These are phyloP conservation scores for Sporothrix pallida DNA, from an alignment of 2,329 filamentous ascomycete species.

Conservation along the genomic window DNA sequence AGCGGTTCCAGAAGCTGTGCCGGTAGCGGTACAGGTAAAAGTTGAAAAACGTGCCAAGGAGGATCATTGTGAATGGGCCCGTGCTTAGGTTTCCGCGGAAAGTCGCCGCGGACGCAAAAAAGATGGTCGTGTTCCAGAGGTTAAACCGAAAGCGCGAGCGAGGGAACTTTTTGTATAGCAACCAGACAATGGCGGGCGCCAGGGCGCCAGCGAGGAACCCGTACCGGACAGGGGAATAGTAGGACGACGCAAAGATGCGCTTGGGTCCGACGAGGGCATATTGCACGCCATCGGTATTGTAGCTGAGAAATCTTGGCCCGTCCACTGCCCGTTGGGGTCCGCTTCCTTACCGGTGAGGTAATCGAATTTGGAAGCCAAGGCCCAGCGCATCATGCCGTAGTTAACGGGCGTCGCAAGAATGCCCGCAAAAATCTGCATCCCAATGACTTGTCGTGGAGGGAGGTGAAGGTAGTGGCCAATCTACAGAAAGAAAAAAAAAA, in stretches of 20 bases:
- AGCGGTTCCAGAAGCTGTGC: slow-evolving; percentile 37
- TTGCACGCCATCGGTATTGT: slow-evolving; percentile 38
- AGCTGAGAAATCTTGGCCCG: slow-evolving; percentile 36
- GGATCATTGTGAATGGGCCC: slow-evolving; percentile 36
- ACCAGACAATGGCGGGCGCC: slow-evolving; percentile 35
- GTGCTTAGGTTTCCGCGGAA: slow-evolving; percentile 39
- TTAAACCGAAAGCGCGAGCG: slow-evolving; percentile 34
- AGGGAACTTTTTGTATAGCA: slow-evolving; percentile 37
- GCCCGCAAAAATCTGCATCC: slow-evolving; percentile 38
- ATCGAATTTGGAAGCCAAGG: slow-evolving; percentile 35
- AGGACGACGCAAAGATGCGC: slow-evolving; percentile 37
- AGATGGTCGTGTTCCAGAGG: slow-evolving; percentile 40
- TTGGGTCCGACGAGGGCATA: slow-evolving; percentile 38
- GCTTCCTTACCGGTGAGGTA: slow-evolving; percentile 34
- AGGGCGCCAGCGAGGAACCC: slow-evolving; percentile 37
- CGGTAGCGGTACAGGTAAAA: slow-evolving; percentile 38
- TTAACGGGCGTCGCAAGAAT: slow-evolving; percentile 38
- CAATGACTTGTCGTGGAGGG: slow-evolving; percentile 38
- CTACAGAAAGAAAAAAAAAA: slow-evolving; percentile 5
- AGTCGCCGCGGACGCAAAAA: slow-evolving; percentile 37
- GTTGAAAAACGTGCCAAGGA: slow-evolving; percentile 38
- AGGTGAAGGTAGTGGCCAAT: slow-evolving; percentile 37
- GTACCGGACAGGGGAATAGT: slow-evolving; percentile 37
- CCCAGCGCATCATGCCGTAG: slow-evolving; percentile 39
- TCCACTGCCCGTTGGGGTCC: slow-evolving; percentile 39